phyloP scores from a whole-genome alignment of 202 grass and related monocot genomes.

The Saccharum hybrid region DNA sequence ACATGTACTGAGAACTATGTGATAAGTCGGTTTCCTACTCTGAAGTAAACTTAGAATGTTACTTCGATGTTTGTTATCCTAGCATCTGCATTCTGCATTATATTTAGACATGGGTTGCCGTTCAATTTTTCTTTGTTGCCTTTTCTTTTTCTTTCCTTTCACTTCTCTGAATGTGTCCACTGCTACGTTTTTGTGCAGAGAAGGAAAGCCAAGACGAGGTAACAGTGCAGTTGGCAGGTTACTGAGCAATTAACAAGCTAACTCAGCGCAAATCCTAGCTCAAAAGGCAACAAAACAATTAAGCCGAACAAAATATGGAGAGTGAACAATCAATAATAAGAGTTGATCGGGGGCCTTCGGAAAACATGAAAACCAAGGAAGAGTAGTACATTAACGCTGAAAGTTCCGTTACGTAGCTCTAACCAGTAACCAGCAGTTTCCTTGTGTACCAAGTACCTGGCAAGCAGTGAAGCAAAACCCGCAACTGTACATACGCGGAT shows the following conservation, averaged over 20 bases:
- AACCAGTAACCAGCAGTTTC: background rate
- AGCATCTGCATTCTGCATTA: background rate
- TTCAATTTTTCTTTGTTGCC: background rate
- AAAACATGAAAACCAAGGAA: constrained; percentile 9
- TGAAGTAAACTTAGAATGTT: background rate
- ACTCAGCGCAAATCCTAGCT: background rate
- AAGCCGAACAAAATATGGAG: background rate
- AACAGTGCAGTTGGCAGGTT: background rate
- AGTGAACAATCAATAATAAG: constrained; percentile 13
- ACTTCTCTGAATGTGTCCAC: background rate
- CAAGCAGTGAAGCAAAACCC: constrained; percentile 17
- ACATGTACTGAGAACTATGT: background rate
- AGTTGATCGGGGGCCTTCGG: constrained; percentile 8
- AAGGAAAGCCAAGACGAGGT: constrained; percentile 45
- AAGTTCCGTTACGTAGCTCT: constrained; percentile 13
- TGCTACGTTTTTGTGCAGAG: constrained; percentile 33
- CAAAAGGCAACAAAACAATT: background rate
- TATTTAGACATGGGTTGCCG: background rate
- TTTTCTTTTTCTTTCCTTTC: background rate
- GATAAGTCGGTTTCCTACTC: background rate
- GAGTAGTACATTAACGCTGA: background rate
- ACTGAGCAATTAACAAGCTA: constrained; percentile 43
- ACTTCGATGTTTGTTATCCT: constrained; percentile 4
- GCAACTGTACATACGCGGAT: constrained; percentile 39
- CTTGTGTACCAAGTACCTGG: background rate